phyloP scores from a whole-genome alignment of 306 rosid genomes.

The Quercus berberidifolia region DNA sequence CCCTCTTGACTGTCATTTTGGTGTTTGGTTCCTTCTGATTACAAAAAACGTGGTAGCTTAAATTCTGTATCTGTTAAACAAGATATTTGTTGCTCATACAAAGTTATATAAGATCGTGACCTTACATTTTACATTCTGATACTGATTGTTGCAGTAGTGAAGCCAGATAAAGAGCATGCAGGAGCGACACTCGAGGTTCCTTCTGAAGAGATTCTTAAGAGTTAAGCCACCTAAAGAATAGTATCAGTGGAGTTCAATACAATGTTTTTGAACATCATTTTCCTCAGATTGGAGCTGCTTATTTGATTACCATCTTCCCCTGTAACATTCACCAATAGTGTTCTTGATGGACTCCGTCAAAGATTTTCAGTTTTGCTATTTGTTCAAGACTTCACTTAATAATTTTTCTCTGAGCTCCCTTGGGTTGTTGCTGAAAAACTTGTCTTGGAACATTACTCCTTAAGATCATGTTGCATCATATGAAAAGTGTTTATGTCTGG shows the following conservation, averaged over 20 bases:
- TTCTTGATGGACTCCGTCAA: not conserved
- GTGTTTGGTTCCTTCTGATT: not conserved
- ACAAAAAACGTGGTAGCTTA: not conserved
- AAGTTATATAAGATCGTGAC: not conserved
- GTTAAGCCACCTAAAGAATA: not conserved
- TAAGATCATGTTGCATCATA: not conserved
- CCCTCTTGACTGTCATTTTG: not conserved
- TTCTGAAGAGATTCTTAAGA: constrained; percentile 52
- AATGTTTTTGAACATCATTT: not conserved
- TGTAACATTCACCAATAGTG: not conserved
- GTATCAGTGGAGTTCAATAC: not conserved
- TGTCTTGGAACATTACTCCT: not conserved
- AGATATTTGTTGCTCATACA: not conserved
- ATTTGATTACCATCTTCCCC: not conserved
- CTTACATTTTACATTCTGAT: not conserved
- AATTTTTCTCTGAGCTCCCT: not conserved
- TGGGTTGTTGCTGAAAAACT: not conserved
- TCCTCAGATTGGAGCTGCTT: not conserved
- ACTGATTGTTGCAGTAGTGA: constrained; percentile 56
- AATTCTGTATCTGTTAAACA: not conserved
- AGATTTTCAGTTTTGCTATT: not conserved
- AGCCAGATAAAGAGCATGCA: constrained; percentile 72
- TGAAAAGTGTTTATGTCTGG: not conserved
- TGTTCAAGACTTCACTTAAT: not conserved
- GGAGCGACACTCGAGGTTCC: constrained; percentile 94